Conservation (phyloP, 1,284 basidiomycete genomes). For the Ceratobasidium sp. region DNA sequence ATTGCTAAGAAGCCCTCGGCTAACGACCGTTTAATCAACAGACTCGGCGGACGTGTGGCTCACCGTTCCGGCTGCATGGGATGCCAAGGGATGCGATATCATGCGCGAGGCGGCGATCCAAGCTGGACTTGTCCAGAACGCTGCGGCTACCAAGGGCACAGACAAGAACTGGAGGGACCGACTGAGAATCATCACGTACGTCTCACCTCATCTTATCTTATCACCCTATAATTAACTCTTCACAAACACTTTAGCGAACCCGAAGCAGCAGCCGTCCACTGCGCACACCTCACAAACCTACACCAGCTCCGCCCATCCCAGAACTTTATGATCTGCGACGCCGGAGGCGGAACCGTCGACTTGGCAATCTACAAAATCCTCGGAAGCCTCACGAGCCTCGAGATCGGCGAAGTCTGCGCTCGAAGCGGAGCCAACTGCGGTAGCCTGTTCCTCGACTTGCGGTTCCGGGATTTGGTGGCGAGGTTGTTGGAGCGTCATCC, state of each 20-base stretch:
- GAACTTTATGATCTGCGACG: constrained; percentile 82
- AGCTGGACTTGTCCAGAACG: constrained; percentile 79
- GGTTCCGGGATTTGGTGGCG: constrained; percentile 79
- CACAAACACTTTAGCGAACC: constrained; percentile 68
- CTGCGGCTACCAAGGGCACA: constrained; percentile 64
- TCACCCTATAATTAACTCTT: neutral
- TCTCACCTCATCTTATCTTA: constrained; percentile 5
- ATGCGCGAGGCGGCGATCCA: constrained; percentile 84
- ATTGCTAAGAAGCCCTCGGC: neutral
- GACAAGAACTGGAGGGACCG: constrained; percentile 81
- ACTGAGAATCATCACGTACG: constrained; percentile 79
- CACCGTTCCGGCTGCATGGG: constrained; percentile 88
- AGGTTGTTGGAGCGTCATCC: constrained; percentile 79
- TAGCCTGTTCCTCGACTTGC: constrained; percentile 80
- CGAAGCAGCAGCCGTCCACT: constrained; percentile 88
- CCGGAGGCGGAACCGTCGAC: constrained; percentile 83
- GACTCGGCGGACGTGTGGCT: constrained; percentile 83
- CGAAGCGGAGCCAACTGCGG: constrained; percentile 85
- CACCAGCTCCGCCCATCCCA: constrained; percentile 81
- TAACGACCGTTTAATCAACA: constrained; percentile 53
- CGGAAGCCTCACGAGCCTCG: constrained; percentile 78
- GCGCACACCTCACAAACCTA: constrained; percentile 78
- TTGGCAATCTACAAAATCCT: constrained; percentile 84
- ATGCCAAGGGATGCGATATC: constrained; percentile 80
- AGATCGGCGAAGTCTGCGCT: constrained; percentile 87